Evolutionary conservation across 225 moss, liverwort and hornwort genomes (phyloP).

Genomic region (Rhytidiadelphus loreus): DNA sequence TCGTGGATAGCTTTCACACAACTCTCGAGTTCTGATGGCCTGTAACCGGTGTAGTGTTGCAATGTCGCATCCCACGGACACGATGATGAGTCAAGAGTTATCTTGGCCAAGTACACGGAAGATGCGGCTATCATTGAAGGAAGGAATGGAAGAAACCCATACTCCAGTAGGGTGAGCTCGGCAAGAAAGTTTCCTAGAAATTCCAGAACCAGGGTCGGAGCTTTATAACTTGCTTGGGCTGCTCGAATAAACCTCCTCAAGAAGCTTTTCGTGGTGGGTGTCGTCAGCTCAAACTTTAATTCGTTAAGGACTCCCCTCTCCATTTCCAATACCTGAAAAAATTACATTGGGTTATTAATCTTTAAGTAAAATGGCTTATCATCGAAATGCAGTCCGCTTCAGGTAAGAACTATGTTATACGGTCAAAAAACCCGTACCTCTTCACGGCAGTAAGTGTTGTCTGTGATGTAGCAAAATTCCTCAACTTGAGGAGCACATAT

Average conservation of each 20-base stretch:
- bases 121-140: conserved; percentile 93
- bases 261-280: conserved; percentile 91
- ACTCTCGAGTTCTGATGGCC: conserved; percentile 52
- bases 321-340: conserved; percentile 76
- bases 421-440: conserved; percentile 14
- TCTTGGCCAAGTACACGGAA: conserved; percentile 75
- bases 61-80: conserved; percentile 82
- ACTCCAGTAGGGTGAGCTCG: conserved; percentile 76
- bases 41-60: conserved; percentile 86
- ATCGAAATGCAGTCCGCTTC: neutral
- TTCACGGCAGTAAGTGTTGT: conserved; percentile 83
- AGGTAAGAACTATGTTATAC: neutral
- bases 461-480: conserved; percentile 99
- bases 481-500: conserved; percentile 96
- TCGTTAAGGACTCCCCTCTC: conserved; percentile 80
- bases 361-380: neutral
- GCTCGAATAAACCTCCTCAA: conserved; percentile 84
- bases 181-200: conserved; percentile 85
- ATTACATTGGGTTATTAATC: neutral
- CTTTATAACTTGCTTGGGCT: conserved; percentile 50
- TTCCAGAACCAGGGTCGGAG: conserved; percentile 73
- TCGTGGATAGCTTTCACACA: conserved; percentile 82
- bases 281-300: conserved; percentile 85
- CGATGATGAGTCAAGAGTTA: conserved; percentile 57
- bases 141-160: conserved; percentile 58